phyloP scores from a whole-genome alignment of 2,329 filamentous ascomycete species.

The Phaeophleospora eucalypticola region DNA sequence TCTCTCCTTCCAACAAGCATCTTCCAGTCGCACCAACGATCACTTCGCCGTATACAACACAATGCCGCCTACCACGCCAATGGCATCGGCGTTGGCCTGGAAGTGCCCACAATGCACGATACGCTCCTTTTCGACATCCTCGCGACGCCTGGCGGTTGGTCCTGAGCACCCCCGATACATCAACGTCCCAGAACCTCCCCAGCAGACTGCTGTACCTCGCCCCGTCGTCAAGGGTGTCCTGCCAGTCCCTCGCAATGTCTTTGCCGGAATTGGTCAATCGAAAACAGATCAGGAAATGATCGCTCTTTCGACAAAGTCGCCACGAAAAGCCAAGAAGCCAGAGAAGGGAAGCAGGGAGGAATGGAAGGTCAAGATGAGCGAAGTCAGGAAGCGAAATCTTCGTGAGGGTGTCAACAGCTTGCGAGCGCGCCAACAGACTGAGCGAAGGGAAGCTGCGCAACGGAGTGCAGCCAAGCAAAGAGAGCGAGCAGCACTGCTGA shows the following conservation, averaged over 20 bases:
- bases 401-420: constrained; percentile 66
- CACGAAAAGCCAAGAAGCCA: constrained; percentile 14
- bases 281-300: constrained; percentile 44
- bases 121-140: constrained; percentile 44
- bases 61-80: constrained; percentile 41
- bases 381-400: constrained; percentile 66
- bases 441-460: constrained; percentile 34
- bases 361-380: constrained; percentile 73
- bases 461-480: constrained; percentile 48
- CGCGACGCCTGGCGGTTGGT: constrained; percentile 51
- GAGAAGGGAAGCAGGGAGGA: constrained; percentile 47
- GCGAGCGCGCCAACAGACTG: constrained; percentile 57
- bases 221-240: constrained; percentile 68
- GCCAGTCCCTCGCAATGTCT: constrained; percentile 77
- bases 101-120: constrained; percentile 34
- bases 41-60: constrained; percentile 5
- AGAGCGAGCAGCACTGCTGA: constrained; percentile 49
- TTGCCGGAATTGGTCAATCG: constrained; percentile 50
- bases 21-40: not conserved
- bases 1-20: too few species aligned
- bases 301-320: constrained; percentile 19
- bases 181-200: constrained; percentile 71
- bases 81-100: constrained; percentile 30
- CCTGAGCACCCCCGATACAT: constrained; percentile 89
- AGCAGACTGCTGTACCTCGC: constrained; percentile 56